phyloP scores from a whole-genome alignment of 768 basidiomycete species.

The Suillus fuscotomentosus region DNA sequence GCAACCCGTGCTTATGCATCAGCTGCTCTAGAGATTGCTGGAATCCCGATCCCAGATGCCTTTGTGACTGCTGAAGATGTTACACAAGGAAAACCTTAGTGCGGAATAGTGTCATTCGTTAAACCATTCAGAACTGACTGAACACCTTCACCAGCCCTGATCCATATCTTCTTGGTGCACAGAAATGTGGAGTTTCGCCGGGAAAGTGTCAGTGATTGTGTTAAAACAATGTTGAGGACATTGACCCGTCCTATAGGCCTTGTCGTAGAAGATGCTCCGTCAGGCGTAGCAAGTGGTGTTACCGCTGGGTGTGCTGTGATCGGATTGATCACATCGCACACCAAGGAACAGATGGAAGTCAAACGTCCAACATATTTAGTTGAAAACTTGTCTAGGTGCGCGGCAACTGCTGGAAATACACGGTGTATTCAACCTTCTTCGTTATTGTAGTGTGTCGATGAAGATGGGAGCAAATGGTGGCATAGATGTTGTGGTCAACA shows the following conservation, averaged over 20 bases:
- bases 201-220: conserved; percentile 49
- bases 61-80: conserved; percentile 88
- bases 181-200: conserved; percentile 62
- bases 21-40: conserved; percentile 64
- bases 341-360: conserved; percentile 62
- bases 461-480: conserved; percentile 36
- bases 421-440: conserved; percentile 1
- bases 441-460: conserved; percentile 24
- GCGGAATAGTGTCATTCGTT: conserved; percentile 15
- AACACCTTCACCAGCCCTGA: conserved; percentile 56
- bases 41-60: conserved; percentile 66
- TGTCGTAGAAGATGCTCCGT: conserved; percentile 91
- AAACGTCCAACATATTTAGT: conserved; percentile 69
- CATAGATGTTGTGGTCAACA: conserved; percentile 40
- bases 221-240: conserved; percentile 19
- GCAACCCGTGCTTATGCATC: conserved; percentile 77
- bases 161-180: conserved; percentile 86
- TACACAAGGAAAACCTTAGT: conserved; percentile 76
- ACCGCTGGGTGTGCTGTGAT: conserved; percentile 84
- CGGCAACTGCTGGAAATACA: not conserved
- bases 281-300: conserved; percentile 75
- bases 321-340: conserved; percentile 81
- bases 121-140: not conserved
- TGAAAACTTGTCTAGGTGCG: conserved; percentile 66
- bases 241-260: conserved; percentile 45